phyloP scores from a whole-genome alignment of 345 rosid species.

The Eucalyptus caleyi region DNA sequence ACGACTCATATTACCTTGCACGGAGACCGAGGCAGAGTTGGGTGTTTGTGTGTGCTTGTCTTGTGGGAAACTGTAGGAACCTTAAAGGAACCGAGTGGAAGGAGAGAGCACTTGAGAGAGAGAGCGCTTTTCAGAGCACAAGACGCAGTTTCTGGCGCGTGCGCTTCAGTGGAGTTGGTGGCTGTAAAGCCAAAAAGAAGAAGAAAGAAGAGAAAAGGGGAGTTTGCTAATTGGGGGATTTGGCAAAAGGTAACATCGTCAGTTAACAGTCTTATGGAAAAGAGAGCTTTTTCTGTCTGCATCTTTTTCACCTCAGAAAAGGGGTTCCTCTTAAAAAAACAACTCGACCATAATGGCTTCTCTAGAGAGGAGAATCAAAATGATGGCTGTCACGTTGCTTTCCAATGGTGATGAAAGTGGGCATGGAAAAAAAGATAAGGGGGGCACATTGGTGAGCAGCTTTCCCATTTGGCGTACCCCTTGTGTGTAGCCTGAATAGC shows the following conservation, averaged over 20 bases:
- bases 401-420: background rate
- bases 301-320: background rate
- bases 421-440: no score
- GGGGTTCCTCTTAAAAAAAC: background rate
- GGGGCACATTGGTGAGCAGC: background rate
- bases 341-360: background rate
- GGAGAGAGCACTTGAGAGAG: background rate
- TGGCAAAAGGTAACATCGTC: background rate
- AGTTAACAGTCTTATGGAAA: background rate
- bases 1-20: constrained; percentile 27
- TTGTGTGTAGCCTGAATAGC: background rate
- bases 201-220: background rate
- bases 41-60: background rate
- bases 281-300: background rate
- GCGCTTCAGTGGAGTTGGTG: background rate
- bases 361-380: background rate
- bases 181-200: background rate
- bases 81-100: background rate
- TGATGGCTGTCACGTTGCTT: background rate
- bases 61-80: background rate
- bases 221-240: background rate
- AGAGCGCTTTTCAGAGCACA: background rate
- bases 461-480: background rate
- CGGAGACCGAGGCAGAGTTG: background rate
- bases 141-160: constrained; percentile 13